Conservation (phyloP, 345 rosid species). For the Acer negundo region DNA sequence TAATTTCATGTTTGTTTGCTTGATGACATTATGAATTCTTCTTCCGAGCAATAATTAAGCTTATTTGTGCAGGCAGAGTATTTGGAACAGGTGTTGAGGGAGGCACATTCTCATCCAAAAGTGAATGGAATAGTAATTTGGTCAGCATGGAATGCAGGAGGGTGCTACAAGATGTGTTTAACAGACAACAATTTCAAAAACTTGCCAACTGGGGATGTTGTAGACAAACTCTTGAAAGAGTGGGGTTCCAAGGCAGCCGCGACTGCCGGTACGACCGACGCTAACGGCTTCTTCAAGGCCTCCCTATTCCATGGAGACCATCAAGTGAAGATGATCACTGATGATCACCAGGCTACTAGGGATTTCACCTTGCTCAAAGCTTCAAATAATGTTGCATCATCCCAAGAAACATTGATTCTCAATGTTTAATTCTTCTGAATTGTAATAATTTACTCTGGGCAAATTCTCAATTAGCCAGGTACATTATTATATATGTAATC, state of each 20-base stretch:
- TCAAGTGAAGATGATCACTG: conserved; percentile 31
- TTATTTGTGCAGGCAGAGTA: conserved; percentile 35
- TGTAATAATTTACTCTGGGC: neutral
- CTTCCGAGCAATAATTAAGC: no score
- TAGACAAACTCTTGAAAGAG: conserved; percentile 64
- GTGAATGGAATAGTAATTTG: conserved; percentile 67
- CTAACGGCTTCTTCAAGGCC: conserved; percentile 54
- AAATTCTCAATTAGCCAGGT: no score
- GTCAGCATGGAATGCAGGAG: conserved; percentile 57
- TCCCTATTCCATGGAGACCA: conserved; percentile 67
- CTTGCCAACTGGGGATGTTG: conserved; percentile 68
- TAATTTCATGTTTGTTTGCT: no score
- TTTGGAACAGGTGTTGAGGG: conserved; percentile 68
- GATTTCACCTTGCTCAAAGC: conserved; percentile 20
- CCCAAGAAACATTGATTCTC: conserved; percentile 4
- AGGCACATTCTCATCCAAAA: conserved; percentile 62
- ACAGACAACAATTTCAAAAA: conserved; percentile 71
- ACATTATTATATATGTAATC: no score
- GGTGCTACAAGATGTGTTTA: conserved; percentile 72
- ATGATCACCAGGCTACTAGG: conserved; percentile 8
- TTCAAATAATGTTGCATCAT: conserved; percentile 15
- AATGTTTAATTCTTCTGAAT: conserved; percentile 1
- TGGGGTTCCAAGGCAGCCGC: conserved; percentile 40
- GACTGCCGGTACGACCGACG: conserved; percentile 33
- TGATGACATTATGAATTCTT: neutral